phyloP scores from a whole-genome alignment of 1,139 yeast species.

The Geotrichum klebahnii region DNA sequence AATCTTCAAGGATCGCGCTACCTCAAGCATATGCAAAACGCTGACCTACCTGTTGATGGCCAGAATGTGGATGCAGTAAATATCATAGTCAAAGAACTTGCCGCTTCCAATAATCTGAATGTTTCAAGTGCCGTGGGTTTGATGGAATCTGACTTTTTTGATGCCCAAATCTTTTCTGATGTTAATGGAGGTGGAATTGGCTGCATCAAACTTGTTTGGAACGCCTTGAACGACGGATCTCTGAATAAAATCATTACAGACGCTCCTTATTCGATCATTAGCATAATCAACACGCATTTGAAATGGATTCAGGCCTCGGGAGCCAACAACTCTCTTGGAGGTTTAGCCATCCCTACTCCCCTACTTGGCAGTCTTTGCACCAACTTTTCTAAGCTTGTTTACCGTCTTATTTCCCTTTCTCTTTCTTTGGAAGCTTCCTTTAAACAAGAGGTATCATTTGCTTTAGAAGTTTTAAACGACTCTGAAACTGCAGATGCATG shows the following conservation, averaged over 20 bases:
- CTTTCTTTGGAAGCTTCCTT: constrained; percentile 13
- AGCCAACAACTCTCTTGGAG: constrained; percentile 26
- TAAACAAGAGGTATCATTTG: constrained; percentile 9
- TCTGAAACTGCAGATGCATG: constrained; percentile 12
- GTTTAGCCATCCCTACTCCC: constrained; percentile 28
- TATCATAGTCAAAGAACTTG: constrained; percentile 21
- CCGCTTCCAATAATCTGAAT: constrained; percentile 19
- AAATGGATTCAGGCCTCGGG: constrained; percentile 30
- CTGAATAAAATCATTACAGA: not conserved
- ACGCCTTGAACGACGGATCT: constrained; percentile 14
- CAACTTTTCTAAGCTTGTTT: constrained; percentile 25
- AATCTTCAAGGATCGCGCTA: constrained; percentile 25
- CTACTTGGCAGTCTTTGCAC: constrained; percentile 22
- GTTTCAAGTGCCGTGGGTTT: constrained; percentile 23
- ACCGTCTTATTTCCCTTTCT: constrained; percentile 21
- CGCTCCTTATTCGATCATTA: constrained; percentile 22
- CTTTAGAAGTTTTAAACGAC: constrained; percentile 12
- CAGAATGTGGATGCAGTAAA: constrained; percentile 26
- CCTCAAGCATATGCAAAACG: constrained; percentile 4
- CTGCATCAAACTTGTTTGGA: constrained; percentile 27
- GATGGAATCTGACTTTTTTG: constrained; percentile 28
- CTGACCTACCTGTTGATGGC: constrained; percentile 3
- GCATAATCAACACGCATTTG: constrained; percentile 27
- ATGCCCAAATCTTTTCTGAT: constrained; percentile 27
- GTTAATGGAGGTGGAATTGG: constrained; percentile 25